Evolutionary conservation across 108 stramenopile genomes (phyloP), one percentile per base, ranked within the genome.

Genomic region (Pseudonitzschia delicatissima): DNA sequence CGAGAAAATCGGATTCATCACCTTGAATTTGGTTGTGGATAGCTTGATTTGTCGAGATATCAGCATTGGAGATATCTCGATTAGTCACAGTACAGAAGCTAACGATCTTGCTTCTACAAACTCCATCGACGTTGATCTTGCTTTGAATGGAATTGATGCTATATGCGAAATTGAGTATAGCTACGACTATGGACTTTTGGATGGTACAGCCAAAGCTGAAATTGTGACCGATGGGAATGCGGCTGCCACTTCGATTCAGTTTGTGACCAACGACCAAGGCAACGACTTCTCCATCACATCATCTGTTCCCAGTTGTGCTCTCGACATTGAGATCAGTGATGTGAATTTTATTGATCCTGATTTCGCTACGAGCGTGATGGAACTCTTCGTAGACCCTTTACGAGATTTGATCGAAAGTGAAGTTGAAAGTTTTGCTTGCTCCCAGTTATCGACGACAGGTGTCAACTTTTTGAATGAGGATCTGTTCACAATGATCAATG

Each of bases 321-420:
- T 78, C 1, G 61, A 73, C 36, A 58, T 86, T 42, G 35, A 82
- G 23, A 83, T 88, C 49, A 67, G 51, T 21, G 72, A 80, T 20
- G 72, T 88, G 78, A 52, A 71, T 7, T 88, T 86, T 36, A 55
- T 33, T 12, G 67, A 71, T 40, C 84, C 84, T 2, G 81, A 79
- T 5, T 45, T 82, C 18, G 62, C 79, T 27, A 80, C 65, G 0
- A 61, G 49, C 17, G 77, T 88, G 40, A 61, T 84, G 3, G 63
- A 72, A 52, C 27, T 62, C 25, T 80, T 86, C 50, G 84, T 86
- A 71, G 25, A 64, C 15, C 60, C 65, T 50, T 37, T 88, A 20
- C 33, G 73, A 23, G 78, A 68, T 50, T 50, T 40, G n/a, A 62
- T 88, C 35, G 80, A 79, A 48, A 45, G 48, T 1, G 70, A 77